Conservation (phyloP, 2,329 filamentous ascomycete species). For the Scedosporium boydii region DNA sequence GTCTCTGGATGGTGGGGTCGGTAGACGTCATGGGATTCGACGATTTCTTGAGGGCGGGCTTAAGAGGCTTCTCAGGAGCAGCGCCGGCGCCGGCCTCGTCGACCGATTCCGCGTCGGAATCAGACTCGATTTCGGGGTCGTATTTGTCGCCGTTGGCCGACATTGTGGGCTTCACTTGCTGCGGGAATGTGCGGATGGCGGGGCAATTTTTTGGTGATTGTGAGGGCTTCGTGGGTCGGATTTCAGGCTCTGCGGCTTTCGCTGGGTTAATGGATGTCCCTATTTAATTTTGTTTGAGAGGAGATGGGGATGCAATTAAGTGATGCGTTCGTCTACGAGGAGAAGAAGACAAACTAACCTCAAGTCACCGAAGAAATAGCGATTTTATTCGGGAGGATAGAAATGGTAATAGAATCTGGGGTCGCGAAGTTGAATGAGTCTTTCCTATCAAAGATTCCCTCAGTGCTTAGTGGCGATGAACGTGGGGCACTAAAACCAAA, state of each 20-base stretch:
- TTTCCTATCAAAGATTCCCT: neutral
- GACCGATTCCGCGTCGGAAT: conserved; percentile 51
- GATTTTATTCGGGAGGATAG: conserved; percentile 6
- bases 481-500: conserved; percentile 5
- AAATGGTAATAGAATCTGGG: conserved; percentile 8
- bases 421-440: conserved; percentile 10
- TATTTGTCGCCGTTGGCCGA: conserved; percentile 55
- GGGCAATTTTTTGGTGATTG: conserved; percentile 14
- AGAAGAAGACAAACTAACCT: neutral
- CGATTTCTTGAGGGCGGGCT: conserved; percentile 78
- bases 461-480: neutral
- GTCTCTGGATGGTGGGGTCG: conserved; percentile 43
- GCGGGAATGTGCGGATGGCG: conserved; percentile 13
- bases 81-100: conserved; percentile 44
- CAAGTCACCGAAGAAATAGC: neutral
- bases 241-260: neutral
- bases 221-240: conserved; percentile 6
- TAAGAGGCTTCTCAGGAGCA: conserved; percentile 56
- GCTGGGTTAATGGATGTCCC: neutral
- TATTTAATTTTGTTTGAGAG: neutral
- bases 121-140: conserved; percentile 65
- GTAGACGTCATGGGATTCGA: conserved; percentile 29
- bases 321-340: neutral
- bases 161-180: conserved; percentile 27
- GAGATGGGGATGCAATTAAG: neutral